A percentile compares a stretch with the other conserved stretches of the same genome.
phyloP scores from a whole-genome alignment of 768 basidiomycete species.

The Rubroboletus satanas region DNA sequence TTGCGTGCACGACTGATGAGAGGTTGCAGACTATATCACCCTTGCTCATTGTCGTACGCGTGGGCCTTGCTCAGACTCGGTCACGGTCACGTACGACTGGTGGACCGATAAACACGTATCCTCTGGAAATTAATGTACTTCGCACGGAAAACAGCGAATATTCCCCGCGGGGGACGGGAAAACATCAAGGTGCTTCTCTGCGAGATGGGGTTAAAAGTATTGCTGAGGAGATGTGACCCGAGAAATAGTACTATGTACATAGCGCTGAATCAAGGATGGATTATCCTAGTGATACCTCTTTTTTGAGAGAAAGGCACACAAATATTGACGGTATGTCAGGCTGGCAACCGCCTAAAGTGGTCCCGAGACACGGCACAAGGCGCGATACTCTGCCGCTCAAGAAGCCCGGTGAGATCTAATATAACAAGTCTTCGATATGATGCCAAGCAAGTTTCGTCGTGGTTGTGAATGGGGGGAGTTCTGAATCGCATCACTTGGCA shows the following conservation, averaged over 20 bases:
- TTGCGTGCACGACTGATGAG: neutral
- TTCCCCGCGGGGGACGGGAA: neutral
- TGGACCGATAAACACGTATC: neutral
- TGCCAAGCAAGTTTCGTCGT: neutral
- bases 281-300: no score
- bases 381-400: no score
- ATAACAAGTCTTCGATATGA: neutral
- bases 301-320: no score
- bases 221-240: neutral
- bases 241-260: neutral
- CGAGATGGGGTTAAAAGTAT: neutral
- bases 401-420: no score
- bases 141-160: neutral
- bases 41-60: constrained; percentile 15
- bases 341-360: no score
- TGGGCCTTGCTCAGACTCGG: constrained; percentile 9
- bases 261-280: neutral
- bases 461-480: neutral
- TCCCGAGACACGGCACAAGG: no score
- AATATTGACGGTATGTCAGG: no score
- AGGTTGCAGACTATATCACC: constrained; percentile 15
- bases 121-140: constrained; percentile 2
- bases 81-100: neutral
- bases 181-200: neutral
- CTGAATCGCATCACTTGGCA: neutral